A percentile compares a stretch with the other conserved stretches of the same genome.
Conservation (phyloP, 2,329 filamentous ascomycete species). For the Aspergillus oerlinghausenensis region DNA sequence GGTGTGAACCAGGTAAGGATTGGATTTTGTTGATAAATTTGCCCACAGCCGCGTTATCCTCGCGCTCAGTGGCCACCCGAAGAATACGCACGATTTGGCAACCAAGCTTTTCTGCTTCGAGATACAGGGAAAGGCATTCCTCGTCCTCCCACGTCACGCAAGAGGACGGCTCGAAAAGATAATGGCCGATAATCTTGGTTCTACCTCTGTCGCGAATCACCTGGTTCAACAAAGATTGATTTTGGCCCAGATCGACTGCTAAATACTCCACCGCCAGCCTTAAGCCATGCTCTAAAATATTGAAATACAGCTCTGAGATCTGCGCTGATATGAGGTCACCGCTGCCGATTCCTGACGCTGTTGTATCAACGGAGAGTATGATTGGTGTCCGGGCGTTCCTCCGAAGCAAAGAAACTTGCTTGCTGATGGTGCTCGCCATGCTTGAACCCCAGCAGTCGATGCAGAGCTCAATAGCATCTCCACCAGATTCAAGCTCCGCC, state of each 20-base stretch:
- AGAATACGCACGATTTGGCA: conserved; percentile 39
- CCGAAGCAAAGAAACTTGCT: conserved; percentile 54
- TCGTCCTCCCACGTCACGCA: conserved; percentile 33
- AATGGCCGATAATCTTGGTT: conserved; percentile 40
- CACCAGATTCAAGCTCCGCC: conserved; percentile 53
- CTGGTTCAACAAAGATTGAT: conserved; percentile 21
- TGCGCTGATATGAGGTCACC: conserved; percentile 7
- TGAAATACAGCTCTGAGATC: conserved; percentile 24
- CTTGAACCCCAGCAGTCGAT: conserved; percentile 55
- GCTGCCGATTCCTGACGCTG: conserved; percentile 12
- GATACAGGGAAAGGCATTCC: conserved; percentile 28
- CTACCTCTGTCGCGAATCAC: conserved; percentile 32
- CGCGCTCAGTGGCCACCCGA: conserved; percentile 29
- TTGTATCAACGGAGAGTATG: conserved; percentile 51
- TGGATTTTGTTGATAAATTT: conserved; percentile 36
- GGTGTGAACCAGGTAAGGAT: conserved; percentile 25
- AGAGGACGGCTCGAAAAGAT: conserved; percentile 27
- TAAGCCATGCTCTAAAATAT: conserved; percentile 37
- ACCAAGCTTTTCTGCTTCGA: conserved; percentile 32
- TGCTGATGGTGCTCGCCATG: conserved; percentile 48
- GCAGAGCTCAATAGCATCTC: conserved; percentile 57
- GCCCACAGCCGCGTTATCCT: conserved; percentile 34
- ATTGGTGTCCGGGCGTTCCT: conserved; percentile 54
- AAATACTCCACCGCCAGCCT: conserved; percentile 40
- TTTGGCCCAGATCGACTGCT: conserved; percentile 32